A percentile compares a stretch with the other conserved stretches of the same genome.
phyloP scores from a whole-genome alignment of 352 stramenopile species.

The Pythium diclinum region DNA sequence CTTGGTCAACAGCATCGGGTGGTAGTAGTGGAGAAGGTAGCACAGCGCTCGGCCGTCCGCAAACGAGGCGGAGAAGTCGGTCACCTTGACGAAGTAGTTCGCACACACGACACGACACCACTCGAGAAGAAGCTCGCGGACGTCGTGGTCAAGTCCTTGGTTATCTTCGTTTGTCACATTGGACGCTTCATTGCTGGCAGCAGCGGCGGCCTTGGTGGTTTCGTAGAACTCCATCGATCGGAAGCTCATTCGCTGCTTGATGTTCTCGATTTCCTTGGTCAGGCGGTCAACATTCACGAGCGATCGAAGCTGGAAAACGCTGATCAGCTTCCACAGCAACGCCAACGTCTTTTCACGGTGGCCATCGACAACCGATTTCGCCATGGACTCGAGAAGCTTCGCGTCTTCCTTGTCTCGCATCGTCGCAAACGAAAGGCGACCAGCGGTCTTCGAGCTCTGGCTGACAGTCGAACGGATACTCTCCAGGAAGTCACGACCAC shows the following conservation, averaged over 20 bases:
- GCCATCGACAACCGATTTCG: conserved; percentile 95
- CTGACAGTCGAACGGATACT: conserved; percentile 31
- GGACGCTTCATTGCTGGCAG: conserved; percentile 16
- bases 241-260: conserved; percentile 70
- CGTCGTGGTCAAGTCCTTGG: conserved; percentile 27
- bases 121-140: conserved; percentile 77
- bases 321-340: conserved; percentile 93
- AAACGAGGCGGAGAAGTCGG: conserved; percentile 93
- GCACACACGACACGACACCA: conserved; percentile 93
- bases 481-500: conserved; percentile 49
- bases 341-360: conserved; percentile 94
- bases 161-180: conserved; percentile 42
- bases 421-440: conserved; percentile 35
- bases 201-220: not conserved
- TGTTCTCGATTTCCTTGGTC: conserved; percentile 69
- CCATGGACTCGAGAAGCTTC: conserved; percentile 54
- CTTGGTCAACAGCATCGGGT: conserved; percentile 87
- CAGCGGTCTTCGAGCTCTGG: not conserved
- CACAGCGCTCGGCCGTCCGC: conserved; percentile 91
- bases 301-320: conserved; percentile 86
- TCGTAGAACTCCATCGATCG: conserved; percentile 62
- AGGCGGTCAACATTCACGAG: conserved; percentile 82
- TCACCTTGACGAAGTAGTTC: conserved; percentile 83
- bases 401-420: conserved; percentile 52
- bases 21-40: conserved; percentile 95